Base-by-base conservation (phyloP, 495 filamentous ascomycete genomes). In the Staphylotrichum longicolle region DNA sequence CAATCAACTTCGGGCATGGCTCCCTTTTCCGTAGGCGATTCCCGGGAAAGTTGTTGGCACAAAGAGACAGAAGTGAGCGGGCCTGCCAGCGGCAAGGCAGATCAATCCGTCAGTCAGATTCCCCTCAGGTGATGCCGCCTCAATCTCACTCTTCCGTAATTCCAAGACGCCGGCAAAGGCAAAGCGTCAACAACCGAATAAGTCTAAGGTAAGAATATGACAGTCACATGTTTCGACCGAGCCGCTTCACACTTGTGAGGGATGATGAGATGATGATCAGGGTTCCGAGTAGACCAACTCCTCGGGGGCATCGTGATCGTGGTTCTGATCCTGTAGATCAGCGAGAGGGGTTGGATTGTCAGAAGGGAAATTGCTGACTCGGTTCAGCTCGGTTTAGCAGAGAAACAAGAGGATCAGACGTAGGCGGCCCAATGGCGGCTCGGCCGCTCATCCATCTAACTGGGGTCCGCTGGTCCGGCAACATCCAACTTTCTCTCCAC, bases 381-480 rank as follows among this genome's bases (percentile, higher is more conserved):
- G 52, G 52, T 20, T 54, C 52, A 30, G 52, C 37, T 54, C 52
- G 52, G 52, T 54, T 44, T 30, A 54, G 33, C 20, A 14, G 37
- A 42, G 14, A 12, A 14, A 41, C 7, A 34, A 34, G 50, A 27
- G 52, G 11, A 20, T 1, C 4, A 8, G 14, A 5, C 5, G 27
- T 35, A 54, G 20, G 52, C 39, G 39, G 52, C 5, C 52, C 52
- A 54, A 54, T 54, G 7, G 39, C 37, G 32, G 39, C 6, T 42
- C 11, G 42, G 52, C 52, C 15, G 11, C 48, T 35, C 9, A 45
- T 12, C 42, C 42, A 34, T 33, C 35, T 12, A 11, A 35, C 45
- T 4, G 45, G 45, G 15, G 20, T 27, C 20, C 20, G 20, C 20
- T 27, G 20, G 20, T 27, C 20, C 20, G 20, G 20, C 20, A 27